These are phyloP conservation scores for Turritis glabra DNA, from an alignment of 345 rosid genomes.

Conservation along the genomic window DNA sequence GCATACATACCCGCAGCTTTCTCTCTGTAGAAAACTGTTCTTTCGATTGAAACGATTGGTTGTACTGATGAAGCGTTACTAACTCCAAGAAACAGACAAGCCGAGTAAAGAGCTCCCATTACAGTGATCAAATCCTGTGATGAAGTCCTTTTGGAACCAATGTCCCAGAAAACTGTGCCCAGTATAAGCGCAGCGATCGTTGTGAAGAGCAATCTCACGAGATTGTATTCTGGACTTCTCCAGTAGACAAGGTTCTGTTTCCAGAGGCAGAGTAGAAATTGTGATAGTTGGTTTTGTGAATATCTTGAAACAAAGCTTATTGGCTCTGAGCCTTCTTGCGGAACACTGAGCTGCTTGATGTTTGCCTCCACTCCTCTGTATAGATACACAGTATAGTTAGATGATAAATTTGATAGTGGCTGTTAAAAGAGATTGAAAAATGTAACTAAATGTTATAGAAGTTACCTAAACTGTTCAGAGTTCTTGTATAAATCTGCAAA, in stretches of 20 bases:
- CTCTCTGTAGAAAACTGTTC: slow-evolving; percentile 91
- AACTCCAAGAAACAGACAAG: slow-evolving; percentile 85
- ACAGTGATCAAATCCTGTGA: slow-evolving; percentile 58
- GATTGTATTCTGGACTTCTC: slow-evolving; percentile 91
- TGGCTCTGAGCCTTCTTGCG: slow-evolving; percentile 67
- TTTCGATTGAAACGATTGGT: slow-evolving; percentile 83
- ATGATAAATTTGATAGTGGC: not conserved
- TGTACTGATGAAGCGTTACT: slow-evolving; percentile 88
- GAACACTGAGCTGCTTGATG: slow-evolving; percentile 54
- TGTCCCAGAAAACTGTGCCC: slow-evolving; percentile 80
- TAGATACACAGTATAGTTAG: slow-evolving; percentile 9
- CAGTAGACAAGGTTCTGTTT: slow-evolving; percentile 92
- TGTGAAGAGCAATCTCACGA: slow-evolving; percentile 67
- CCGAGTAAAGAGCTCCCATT: slow-evolving; percentile 86
- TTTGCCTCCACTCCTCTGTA: slow-evolving; percentile 68
- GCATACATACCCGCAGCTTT: slow-evolving; percentile 89
- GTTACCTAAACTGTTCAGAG: slow-evolving; percentile 65
- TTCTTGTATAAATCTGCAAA: slow-evolving; percentile 68
- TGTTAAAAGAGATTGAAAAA: not conserved
- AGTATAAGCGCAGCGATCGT: slow-evolving; percentile 56
- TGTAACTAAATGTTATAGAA: not conserved
- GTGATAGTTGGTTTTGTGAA: slow-evolving; percentile 54
- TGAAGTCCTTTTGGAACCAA: slow-evolving; percentile 64
- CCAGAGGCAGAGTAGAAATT: slow-evolving; percentile 66
- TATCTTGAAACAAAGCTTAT: slow-evolving; percentile 56